Evolutionary conservation across 2,329 filamentous ascomycete genomes (phyloP).

Genomic region (Fusarium redolens): DNA sequence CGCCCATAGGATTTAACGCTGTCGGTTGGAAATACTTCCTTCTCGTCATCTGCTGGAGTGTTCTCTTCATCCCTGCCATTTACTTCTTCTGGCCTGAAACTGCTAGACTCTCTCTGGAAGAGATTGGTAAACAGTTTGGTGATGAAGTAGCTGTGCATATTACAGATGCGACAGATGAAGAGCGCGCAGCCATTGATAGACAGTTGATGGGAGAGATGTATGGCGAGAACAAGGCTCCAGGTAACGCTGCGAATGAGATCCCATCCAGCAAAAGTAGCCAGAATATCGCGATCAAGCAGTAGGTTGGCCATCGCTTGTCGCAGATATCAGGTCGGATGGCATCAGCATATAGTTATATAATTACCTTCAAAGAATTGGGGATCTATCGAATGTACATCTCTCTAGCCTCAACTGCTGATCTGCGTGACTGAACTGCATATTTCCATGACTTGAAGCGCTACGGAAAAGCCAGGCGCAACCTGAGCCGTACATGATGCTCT

Average conservation of each 20-base stretch:
- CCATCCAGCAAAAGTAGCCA: conserved; percentile 21
- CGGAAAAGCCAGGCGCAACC: accelerated
- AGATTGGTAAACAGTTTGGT: conserved; percentile 54
- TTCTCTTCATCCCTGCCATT: conserved; percentile 46
- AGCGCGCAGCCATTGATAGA: conserved; percentile 21
- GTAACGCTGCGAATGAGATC: not conserved
- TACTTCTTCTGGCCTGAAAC: conserved; percentile 50
- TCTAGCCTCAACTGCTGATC: no score
- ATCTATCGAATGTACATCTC: no score
- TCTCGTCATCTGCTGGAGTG: conserved; percentile 58
- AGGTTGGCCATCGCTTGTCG: not conserved
- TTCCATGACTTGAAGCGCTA: not conserved
- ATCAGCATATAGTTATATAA: no score
- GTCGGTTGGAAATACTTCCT: conserved; percentile 64
- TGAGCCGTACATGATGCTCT: not conserved
- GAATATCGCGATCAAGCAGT: not conserved
- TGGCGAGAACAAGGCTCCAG: not conserved
- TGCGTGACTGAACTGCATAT: accelerated
- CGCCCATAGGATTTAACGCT: conserved; percentile 50
- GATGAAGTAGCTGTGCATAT: conserved; percentile 62
- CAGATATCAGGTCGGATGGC: no score
- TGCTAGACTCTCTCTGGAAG: conserved; percentile 53
- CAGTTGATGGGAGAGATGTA: not conserved
- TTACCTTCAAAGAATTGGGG: no score
- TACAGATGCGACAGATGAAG: conserved; percentile 54